Evolutionary conservation across 148 eudicot genomes (phyloP).

Genomic region (Polygonum aviculare): DNA sequence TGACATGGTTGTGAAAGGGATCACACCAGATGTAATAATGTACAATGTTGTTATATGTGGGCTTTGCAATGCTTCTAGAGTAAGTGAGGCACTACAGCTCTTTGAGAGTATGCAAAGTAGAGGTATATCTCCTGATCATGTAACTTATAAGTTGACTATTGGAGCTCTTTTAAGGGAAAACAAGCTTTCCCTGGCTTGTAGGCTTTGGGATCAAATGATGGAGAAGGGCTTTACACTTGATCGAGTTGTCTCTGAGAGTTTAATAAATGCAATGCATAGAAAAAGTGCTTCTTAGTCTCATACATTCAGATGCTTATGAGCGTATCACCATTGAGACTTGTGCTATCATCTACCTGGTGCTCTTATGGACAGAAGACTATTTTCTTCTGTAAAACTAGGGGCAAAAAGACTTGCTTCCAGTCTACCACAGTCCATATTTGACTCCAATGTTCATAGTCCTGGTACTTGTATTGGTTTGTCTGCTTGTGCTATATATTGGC

Average conservation of each 20-base stretch:
- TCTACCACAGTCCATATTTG: background rate
- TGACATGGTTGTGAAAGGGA: conserved; percentile 65
- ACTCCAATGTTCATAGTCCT: background rate
- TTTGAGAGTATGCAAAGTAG: conserved; percentile 51
- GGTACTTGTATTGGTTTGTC: background rate
- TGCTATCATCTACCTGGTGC: no score
- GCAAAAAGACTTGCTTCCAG: background rate
- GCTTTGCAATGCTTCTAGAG: conserved; percentile 57
- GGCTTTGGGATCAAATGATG: conserved; percentile 93
- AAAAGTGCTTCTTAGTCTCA: conserved; percentile 19
- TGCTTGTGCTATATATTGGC: background rate
- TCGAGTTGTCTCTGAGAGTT: conserved; percentile 49
- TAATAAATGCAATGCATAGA: conserved; percentile 44
- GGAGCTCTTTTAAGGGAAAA: conserved; percentile 56
- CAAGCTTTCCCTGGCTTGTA: conserved; percentile 58
- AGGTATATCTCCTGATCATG: conserved; percentile 63
- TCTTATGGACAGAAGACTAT: no score
- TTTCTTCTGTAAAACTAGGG: background rate
- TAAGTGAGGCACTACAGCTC: conserved; percentile 60
- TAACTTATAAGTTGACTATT: conserved; percentile 71
- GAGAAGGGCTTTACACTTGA: conserved; percentile 89
- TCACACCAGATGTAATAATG: conserved; percentile 59
- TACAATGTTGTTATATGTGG: conserved; percentile 82
- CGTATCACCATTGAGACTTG: background rate
- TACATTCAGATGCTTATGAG: background rate